phyloP scores from a whole-genome alignment of 208 protist species.

The Herpetomonas samuelpessoai region DNA sequence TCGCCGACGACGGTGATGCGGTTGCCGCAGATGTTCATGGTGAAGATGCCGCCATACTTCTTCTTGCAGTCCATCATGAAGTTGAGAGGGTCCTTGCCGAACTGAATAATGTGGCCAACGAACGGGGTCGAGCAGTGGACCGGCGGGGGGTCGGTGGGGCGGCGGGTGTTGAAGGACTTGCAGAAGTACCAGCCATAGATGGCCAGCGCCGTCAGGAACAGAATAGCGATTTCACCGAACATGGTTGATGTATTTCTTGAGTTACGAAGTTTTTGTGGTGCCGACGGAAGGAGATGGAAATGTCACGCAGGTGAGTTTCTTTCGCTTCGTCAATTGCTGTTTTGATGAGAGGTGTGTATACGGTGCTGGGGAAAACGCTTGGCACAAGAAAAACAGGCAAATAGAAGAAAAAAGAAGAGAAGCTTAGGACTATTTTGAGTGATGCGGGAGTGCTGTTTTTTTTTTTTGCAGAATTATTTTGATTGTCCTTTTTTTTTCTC shows the following conservation, averaged over 20 bases:
- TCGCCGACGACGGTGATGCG: constrained; percentile 78
- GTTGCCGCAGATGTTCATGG: constrained; percentile 81
- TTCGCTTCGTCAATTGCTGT: too few species aligned
- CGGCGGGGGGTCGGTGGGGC: constrained; percentile 72
- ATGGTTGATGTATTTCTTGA: too few species aligned
- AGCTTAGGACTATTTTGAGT: too few species aligned
- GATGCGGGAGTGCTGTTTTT: constrained; percentile 3
- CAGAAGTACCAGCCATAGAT: constrained; percentile 80
- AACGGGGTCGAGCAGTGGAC: constrained; percentile 55
- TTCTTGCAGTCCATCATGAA: constrained; percentile 64
- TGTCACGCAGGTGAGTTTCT: too few species aligned
- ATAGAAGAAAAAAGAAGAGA: constrained; percentile 6
- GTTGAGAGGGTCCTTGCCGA: constrained; percentile 64
- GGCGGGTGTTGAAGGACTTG: constrained; percentile 76
- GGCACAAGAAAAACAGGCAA: constrained; percentile 7
- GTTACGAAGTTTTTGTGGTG: too few species aligned
- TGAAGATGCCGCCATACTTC: constrained; percentile 72
- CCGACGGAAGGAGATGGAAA: too few species aligned
- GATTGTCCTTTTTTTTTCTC: neutral
- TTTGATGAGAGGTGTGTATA: too few species aligned
- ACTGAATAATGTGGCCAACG: constrained; percentile 68
- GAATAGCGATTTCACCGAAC: constrained; percentile 48
- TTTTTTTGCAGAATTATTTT: constrained; percentile 3
- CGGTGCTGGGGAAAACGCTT: too few species aligned
- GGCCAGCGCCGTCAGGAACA: constrained; percentile 38